These are phyloP conservation scores for Gynostemma pentaphyllum DNA, from an alignment of 306 rosid genomes.

Conservation along the genomic window DNA sequence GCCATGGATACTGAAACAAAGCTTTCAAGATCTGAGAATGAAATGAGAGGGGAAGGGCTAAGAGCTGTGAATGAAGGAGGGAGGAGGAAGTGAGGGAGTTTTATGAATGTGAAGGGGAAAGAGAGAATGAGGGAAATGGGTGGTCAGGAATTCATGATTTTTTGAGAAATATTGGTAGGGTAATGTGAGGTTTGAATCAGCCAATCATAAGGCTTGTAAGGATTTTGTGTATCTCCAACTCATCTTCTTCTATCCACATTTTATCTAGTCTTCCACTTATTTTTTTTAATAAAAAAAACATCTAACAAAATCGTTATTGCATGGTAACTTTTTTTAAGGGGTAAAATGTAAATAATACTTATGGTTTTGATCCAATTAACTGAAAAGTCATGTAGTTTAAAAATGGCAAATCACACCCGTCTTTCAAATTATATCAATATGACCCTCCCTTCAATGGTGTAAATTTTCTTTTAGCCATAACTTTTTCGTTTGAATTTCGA, in stretches of 20 bases:
- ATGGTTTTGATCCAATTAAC: too few relatives aligned
- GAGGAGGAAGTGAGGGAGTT: neutral
- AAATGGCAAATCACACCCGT: too few relatives aligned
- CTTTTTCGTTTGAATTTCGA: too few relatives aligned
- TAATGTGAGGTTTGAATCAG: slow-evolving; percentile 22
- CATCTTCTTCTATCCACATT: slow-evolving; percentile 7
- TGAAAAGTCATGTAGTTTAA: too few relatives aligned
- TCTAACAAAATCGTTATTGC: too few relatives aligned
- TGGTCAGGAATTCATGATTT: slow-evolving; percentile 19
- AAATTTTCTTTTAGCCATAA: too few relatives aligned
- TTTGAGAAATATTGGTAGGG: slow-evolving; percentile 34
- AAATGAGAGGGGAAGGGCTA: neutral
- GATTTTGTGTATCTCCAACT: neutral
- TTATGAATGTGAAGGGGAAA: too few relatives aligned
- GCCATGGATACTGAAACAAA: slow-evolving; percentile 29
- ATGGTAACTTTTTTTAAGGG: too few relatives aligned
- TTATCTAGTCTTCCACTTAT: neutral
- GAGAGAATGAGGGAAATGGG: slow-evolving; percentile 10
- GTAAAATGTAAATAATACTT: too few relatives aligned
- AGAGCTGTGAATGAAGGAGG: neutral
- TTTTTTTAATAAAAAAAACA: too few relatives aligned
- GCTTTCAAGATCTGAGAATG: neutral
- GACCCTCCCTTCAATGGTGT: too few relatives aligned
- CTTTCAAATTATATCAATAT: too few relatives aligned
- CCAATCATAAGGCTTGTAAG: slow-evolving; percentile 33